These are phyloP conservation scores for Triticum turgidum DNA, from an alignment of 176 grass and related monocot genomes.

Conservation along the genomic window DNA sequence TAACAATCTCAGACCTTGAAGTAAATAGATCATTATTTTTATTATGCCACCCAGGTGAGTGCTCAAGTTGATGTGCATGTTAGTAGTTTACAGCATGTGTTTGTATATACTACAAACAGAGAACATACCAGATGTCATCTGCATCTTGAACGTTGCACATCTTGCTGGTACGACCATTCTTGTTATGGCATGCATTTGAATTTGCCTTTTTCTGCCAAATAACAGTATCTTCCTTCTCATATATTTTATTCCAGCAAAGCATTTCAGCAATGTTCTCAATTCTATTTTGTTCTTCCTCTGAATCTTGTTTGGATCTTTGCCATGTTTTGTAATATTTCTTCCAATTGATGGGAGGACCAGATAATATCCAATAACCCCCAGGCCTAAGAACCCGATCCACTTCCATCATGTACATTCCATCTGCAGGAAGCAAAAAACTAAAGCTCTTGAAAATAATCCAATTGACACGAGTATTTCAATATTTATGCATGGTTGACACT, in stretches of 20 bases:
- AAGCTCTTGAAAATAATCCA: neutral
- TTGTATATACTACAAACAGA: neutral
- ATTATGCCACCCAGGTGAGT: neutral
- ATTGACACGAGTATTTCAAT: neutral
- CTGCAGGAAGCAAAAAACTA: conserved; percentile 45
- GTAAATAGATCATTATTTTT: neutral
- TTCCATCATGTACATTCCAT: conserved; percentile 90
- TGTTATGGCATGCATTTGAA: conserved; percentile 51
- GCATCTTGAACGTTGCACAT: conserved; percentile 59
- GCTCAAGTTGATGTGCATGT: conserved; percentile 21
- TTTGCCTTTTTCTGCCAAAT: conserved; percentile 70
- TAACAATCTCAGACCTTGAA: conserved; percentile 18
- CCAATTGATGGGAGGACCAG: conserved; percentile 80
- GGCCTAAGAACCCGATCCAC: conserved; percentile 75
- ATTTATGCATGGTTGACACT: conserved; percentile 10
- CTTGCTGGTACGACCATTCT: conserved; percentile 32
- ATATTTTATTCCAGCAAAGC: conserved; percentile 81
- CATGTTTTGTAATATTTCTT: conserved; percentile 52
- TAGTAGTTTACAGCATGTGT: neutral
- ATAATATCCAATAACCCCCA: conserved; percentile 87
- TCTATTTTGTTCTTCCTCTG: conserved; percentile 45
- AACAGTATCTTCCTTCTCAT: conserved; percentile 67
- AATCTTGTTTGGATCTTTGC: conserved; percentile 60
- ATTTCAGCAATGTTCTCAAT: conserved; percentile 68
- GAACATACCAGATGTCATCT: conserved; percentile 76